Evolutionary conservation across 345 rosid genomes (phyloP).

Genomic region (Bruguiera parviflora): DNA sequence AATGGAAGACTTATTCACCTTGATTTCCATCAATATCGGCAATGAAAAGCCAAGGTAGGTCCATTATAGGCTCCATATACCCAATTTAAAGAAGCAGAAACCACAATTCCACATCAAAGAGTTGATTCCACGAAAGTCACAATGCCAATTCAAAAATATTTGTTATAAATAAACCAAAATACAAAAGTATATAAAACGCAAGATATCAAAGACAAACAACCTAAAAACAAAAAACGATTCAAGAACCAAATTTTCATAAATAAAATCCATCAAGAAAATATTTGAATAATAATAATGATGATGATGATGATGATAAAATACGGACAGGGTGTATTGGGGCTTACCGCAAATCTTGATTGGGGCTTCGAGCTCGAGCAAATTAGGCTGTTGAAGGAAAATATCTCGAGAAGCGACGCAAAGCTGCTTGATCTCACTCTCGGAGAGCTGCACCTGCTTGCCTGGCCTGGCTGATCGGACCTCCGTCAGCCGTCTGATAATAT

Average conservation of each 20-base stretch:
- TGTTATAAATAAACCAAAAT: neutral
- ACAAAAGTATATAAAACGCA: neutral
- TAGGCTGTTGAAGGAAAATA: slow-evolving; percentile 79
- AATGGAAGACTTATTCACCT: neutral
- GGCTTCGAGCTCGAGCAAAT: slow-evolving; percentile 89
- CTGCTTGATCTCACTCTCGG: slow-evolving; percentile 90
- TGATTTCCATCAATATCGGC: too few species aligned
- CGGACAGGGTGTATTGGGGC: neutral
- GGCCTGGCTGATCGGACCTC: slow-evolving; percentile 88
- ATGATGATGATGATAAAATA: neutral
- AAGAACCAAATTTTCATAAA: neutral
- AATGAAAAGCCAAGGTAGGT: too few species aligned
- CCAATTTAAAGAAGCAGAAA: too few species aligned
- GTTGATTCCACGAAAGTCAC: neutral
- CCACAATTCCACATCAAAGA: too few species aligned
- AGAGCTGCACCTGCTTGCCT: slow-evolving; percentile 91
- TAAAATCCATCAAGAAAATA: neutral
- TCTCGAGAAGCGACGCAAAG: slow-evolving; percentile 70
- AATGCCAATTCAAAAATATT: neutral
- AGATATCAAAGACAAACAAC: neutral
- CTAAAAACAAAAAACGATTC: neutral
- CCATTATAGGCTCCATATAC: too few species aligned
- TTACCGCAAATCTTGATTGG: slow-evolving; percentile 96
- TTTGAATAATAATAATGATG: neutral
- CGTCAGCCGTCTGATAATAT: slow-evolving; percentile 71